phyloP scores from a whole-genome alignment of 169 alveolate species.

The Plasmodium falciparum region DNA sequence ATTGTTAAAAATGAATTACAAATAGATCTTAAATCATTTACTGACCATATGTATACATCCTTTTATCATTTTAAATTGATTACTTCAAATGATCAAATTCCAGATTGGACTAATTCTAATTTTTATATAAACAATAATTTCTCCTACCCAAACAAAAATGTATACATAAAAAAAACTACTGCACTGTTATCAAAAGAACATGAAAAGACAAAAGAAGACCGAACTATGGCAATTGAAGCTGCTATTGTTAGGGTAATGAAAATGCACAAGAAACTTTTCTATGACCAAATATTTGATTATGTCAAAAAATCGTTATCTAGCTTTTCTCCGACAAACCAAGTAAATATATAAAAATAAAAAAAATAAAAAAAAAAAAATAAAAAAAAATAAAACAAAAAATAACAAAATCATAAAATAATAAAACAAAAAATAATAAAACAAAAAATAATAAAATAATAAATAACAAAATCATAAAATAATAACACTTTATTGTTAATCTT shows the following conservation, averaged over 20 bases:
- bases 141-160: constrained; percentile 45
- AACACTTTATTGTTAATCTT: too few relatives aligned
- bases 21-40: constrained; percentile 55
- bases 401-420: too few relatives aligned
- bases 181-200: constrained; percentile 63
- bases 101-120: constrained; percentile 55
- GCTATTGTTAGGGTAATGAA: constrained; percentile 91
- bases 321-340: constrained; percentile 73
- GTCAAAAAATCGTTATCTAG: constrained; percentile 53
- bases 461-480: too few relatives aligned
- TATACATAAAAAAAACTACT: constrained; percentile 64
- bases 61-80: constrained; percentile 38
- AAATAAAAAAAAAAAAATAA: too few relatives aligned
- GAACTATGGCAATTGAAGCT: constrained; percentile 90
- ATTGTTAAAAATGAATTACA: constrained; percentile 46
- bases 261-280: constrained; percentile 67
- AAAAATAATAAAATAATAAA: too few relatives aligned
- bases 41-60: constrained; percentile 61
- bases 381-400: too few relatives aligned
- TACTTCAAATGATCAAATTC: constrained; percentile 17
- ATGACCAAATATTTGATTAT: constrained; percentile 73
- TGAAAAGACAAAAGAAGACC: constrained; percentile 81
- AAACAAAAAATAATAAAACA: too few relatives aligned
- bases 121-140: constrained; percentile 47
- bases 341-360: neutral